A percentile compares a stretch with the other conserved stretches of the same genome.
These are phyloP conservation scores for Myxozyma neglecta DNA, from an alignment of 805 yeast genomes.

Conservation along the genomic window DNA sequence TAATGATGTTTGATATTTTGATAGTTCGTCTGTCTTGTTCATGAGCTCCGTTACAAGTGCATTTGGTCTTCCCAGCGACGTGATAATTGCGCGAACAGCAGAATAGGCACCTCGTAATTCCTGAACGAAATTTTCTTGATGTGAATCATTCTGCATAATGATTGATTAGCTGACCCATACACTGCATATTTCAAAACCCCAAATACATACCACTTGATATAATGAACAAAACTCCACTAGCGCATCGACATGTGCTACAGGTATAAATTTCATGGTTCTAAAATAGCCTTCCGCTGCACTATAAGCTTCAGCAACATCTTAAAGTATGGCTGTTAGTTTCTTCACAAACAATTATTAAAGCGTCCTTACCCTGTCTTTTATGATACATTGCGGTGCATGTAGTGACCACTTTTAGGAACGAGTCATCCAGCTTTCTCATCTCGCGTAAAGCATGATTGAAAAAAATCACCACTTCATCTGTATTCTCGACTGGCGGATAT, in stretches of 20 bases:
- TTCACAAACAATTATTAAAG: too few relatives aligned
- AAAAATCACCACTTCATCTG: constrained; percentile 28
- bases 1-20: constrained; percentile 30
- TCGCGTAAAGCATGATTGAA: constrained; percentile 31
- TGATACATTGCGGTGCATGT: constrained; percentile 12
- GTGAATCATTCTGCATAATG: constrained; percentile 14
- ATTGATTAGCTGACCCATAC: not conserved
- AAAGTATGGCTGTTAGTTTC: not conserved
- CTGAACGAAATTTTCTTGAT: constrained; percentile 19
- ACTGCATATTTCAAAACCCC: not conserved
- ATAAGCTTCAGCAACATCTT: constrained; percentile 30
- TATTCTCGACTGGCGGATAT: constrained; percentile 25
- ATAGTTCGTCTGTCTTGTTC: constrained; percentile 32
- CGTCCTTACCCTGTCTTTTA: constrained; percentile 18
- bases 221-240: constrained; percentile 18
- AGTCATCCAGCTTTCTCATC: constrained; percentile 17
- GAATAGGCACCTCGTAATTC: constrained; percentile 23
- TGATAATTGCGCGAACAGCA: constrained; percentile 32
- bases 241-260: constrained; percentile 20
- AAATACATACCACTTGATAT: constrained; percentile 22
- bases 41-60: constrained; percentile 34
- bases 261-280: constrained; percentile 16
- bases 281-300: constrained; percentile 11
- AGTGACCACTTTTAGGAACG: constrained; percentile 15
- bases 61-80: constrained; percentile 37